phyloP scores from a whole-genome alignment of 108 stramenopile genomes.

The Parietichytrium sp. region DNA sequence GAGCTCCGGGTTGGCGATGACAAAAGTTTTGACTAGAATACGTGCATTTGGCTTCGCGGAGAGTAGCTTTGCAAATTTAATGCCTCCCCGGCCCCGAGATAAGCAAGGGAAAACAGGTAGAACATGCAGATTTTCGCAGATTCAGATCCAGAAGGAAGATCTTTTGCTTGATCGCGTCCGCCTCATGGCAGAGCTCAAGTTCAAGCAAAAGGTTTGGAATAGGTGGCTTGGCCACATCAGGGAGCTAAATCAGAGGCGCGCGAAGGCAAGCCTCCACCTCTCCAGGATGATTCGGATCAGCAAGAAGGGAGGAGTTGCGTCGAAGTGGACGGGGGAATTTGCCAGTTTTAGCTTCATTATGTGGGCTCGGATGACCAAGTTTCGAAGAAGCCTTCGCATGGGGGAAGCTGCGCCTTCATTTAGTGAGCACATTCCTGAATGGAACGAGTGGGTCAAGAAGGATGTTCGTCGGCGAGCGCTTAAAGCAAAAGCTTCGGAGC shows the following conservation, averaged over 20 bases:
- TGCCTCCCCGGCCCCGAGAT: no score
- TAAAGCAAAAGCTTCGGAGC: background rate
- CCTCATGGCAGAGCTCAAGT: constrained; percentile 2
- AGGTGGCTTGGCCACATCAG: background rate
- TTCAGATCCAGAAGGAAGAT: background rate
- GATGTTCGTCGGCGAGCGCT: background rate
- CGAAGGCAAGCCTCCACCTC: background rate
- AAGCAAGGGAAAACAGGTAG: no score
- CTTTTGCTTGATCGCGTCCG: background rate
- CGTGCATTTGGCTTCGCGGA: no score
- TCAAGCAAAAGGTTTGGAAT: background rate
- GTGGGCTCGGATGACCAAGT: background rate
- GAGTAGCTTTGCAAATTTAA: no score
- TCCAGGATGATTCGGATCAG: background rate
- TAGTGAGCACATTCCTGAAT: background rate
- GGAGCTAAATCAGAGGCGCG: background rate
- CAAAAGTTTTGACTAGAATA: no score
- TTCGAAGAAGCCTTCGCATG: background rate
- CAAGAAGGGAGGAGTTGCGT: background rate
- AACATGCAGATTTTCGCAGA: no score
- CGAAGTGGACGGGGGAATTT: background rate
- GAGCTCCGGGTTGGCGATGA: background rate
- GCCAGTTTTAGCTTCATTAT: background rate
- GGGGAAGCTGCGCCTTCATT: background rate
- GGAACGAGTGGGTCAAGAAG: background rate